These are phyloP conservation scores for Pseudogymnoascus sp. DNA, from an alignment of 2,329 filamentous ascomycete species.

Conservation along the genomic window DNA sequence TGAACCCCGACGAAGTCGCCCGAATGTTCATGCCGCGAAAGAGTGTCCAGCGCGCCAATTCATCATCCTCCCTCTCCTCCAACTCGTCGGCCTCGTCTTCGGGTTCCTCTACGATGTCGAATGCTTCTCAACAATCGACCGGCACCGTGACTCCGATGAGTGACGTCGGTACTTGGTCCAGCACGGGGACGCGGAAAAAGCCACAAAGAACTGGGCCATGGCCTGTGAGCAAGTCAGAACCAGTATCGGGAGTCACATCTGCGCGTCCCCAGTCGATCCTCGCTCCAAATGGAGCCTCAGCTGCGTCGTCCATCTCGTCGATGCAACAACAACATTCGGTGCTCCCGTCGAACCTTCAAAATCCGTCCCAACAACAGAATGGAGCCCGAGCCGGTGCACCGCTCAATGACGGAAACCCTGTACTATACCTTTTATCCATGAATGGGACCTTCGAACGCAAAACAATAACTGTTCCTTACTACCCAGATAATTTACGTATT, in stretches of 20 bases:
- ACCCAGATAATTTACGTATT: slow-evolving; percentile 88
- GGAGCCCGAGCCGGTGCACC: slow-evolving; percentile 37
- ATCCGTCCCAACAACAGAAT: slow-evolving; percentile 48
- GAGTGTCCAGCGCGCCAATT: slow-evolving; percentile 77
- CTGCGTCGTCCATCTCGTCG: slow-evolving; percentile 54
- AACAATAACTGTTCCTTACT: slow-evolving; percentile 86
- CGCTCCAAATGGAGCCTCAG: slow-evolving; percentile 48
- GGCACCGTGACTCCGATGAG: slow-evolving; percentile 34
- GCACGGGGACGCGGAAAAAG: slow-evolving; percentile 39
- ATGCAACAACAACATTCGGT: slow-evolving; percentile 54
- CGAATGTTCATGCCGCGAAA: slow-evolving; percentile 89
- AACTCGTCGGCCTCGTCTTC: slow-evolving; percentile 50
- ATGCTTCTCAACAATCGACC: slow-evolving; percentile 54
- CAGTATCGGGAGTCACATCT: slow-evolving; percentile 53
- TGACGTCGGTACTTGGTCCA: slow-evolving; percentile 22
- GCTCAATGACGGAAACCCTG: slow-evolving; percentile 54
- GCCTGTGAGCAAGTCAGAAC: slow-evolving; percentile 58
- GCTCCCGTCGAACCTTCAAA: slow-evolving; percentile 63
- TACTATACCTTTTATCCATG: slow-evolving; percentile 79
- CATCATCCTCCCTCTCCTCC: slow-evolving; percentile 76
- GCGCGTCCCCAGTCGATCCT: slow-evolving; percentile 54
- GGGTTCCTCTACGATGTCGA: slow-evolving; percentile 49
- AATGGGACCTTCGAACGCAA: slow-evolving; percentile 97
- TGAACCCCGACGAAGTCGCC: slow-evolving; percentile 76
- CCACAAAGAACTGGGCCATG: slow-evolving; percentile 45